Percentiles rank a stretch among this genome's conserved stretches.
phyloP scores from a whole-genome alignment of 2,329 filamentous ascomycete genomes.

The Trichoderma sp. region DNA sequence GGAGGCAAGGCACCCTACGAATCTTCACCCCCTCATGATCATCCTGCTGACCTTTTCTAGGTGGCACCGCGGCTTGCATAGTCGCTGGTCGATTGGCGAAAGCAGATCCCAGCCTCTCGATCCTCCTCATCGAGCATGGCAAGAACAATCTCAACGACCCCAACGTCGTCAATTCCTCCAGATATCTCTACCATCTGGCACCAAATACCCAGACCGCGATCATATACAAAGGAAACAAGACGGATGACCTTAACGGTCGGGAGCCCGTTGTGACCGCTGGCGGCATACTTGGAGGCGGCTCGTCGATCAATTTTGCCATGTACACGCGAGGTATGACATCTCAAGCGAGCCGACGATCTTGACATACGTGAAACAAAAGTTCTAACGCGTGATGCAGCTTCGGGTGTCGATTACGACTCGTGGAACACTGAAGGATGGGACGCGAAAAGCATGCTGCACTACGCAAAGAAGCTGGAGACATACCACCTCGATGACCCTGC shows the following conservation, averaged over 20 bases:
- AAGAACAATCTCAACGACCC: constrained; percentile 36
- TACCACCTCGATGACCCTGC: constrained; percentile 47
- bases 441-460: constrained; percentile 39
- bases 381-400: constrained; percentile 29
- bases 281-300: constrained; percentile 39
- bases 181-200: constrained; percentile 32
- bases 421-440: constrained; percentile 43
- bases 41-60: neutral
- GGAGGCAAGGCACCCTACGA: constrained; percentile 24
- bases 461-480: constrained; percentile 54
- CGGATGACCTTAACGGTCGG: constrained; percentile 34
- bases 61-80: constrained; percentile 37
- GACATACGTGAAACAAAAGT: neutral
- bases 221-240: constrained; percentile 34
- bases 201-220: constrained; percentile 32
- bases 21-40: neutral
- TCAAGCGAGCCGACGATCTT: neutral
- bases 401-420: constrained; percentile 40
- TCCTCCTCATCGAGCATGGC: constrained; percentile 38
- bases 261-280: constrained; percentile 34
- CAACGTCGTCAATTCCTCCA: constrained; percentile 33
- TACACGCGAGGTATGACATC: constrained; percentile 36
- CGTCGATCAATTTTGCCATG: constrained; percentile 41
- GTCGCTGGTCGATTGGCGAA: constrained; percentile 36
- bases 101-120: constrained; percentile 34